Conservation (phyloP, 1,284 basidiomycete genomes). For the Fomitiporia mediterranea region DNA sequence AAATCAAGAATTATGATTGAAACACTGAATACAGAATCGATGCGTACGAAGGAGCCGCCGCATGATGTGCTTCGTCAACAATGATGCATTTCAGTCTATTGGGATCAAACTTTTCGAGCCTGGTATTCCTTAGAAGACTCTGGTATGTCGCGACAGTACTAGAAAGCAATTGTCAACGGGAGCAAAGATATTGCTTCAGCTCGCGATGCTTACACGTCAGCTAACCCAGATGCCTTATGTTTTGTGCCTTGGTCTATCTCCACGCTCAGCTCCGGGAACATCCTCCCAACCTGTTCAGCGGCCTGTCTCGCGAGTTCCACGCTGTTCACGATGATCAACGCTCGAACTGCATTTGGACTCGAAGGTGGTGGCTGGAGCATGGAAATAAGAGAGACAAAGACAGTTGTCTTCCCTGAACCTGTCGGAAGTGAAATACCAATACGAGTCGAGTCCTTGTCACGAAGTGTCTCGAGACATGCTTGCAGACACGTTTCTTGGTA, state of each 20-base stretch:
- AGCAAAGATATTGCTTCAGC: conserved; percentile 1
- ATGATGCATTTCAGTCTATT: conserved; percentile 74
- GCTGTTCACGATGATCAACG: conserved; percentile 84
- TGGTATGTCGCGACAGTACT: conserved; percentile 94
- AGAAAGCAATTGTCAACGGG: conserved; percentile 14
- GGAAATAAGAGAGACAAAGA: conserved; percentile 80
- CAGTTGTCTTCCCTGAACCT: conserved; percentile 90
- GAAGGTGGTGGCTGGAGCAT: conserved; percentile 43
- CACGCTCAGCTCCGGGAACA: conserved; percentile 74
- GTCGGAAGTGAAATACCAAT: conserved; percentile 94
- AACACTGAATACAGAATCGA: conserved; percentile 5
- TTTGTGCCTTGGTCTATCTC: conserved; percentile 90
- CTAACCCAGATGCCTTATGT: conserved; percentile 71
- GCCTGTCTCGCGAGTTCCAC: conserved; percentile 88
- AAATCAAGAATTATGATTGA: conserved; percentile 5
- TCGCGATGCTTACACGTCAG: conserved; percentile 80
- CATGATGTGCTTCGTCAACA: conserved; percentile 94
- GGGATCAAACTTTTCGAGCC: conserved; percentile 81
- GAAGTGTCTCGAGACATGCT: conserved; percentile 72
- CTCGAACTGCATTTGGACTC: conserved; percentile 45
- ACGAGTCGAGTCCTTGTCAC: conserved; percentile 52
- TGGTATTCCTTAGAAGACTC: conserved; percentile 63
- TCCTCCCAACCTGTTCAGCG: conserved; percentile 61
- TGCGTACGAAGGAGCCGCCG: conserved; percentile 81
- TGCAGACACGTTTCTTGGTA: conserved; percentile 88